Conservation (phyloP, 2,329 filamentous ascomycete species). For the Davidsoniella neocaledoniae region DNA sequence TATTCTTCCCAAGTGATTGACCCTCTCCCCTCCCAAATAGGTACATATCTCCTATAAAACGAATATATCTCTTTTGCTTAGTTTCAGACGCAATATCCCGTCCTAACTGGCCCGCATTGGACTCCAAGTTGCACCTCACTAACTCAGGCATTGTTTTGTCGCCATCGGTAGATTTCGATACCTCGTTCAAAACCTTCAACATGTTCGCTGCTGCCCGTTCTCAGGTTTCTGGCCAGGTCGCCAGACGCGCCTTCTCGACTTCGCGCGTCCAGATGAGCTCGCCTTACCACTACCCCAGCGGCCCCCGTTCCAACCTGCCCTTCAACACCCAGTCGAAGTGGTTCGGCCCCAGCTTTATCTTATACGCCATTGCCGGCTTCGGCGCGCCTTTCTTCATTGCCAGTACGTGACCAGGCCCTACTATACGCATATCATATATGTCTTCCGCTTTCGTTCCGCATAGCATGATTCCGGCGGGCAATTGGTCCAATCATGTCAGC, state of each 20-base stretch:
- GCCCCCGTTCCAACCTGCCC: constrained; percentile 82
- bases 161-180: background rate
- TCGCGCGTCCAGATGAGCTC: constrained; percentile 72
- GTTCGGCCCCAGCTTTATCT: constrained; percentile 74
- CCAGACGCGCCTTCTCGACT: constrained; percentile 87
- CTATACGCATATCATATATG: too few relatives aligned
- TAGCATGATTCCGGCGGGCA: too few relatives aligned
- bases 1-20: background rate
- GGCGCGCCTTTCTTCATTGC: constrained; percentile 45
- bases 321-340: constrained; percentile 88
- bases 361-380: constrained; percentile 43
- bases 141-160: background rate
- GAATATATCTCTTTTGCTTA: too few relatives aligned
- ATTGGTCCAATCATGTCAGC: too few relatives aligned
- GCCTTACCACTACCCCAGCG: constrained; percentile 97
- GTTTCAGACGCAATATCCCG: background rate
- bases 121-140: too few relatives aligned
- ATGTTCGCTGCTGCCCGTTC: constrained; percentile 62
- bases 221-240: constrained; percentile 39
- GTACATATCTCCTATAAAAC: too few relatives aligned
- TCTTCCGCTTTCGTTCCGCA: too few relatives aligned
- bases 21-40: background rate
- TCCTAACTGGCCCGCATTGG: too few relatives aligned
- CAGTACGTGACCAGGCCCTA: constrained; percentile 27
- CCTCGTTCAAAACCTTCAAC: constrained; percentile 25